Base-by-base conservation (phyloP, 208 protist species). In the Acanthamoeba divionensis region DNA sequence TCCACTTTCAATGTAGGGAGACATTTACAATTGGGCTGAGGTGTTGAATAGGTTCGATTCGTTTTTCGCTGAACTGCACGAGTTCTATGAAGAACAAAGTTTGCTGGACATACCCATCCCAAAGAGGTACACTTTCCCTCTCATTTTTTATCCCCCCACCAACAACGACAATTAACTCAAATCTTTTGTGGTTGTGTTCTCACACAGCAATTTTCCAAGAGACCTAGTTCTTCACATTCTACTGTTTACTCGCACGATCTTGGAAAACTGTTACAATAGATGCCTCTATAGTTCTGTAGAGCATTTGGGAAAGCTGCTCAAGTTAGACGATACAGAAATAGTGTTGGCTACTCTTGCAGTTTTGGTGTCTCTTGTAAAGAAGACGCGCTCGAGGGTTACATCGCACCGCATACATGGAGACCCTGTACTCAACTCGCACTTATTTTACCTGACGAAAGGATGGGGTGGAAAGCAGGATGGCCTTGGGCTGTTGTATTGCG, bases 371-470 rank as follows among this genome's bases (percentile, higher is more conserved):
- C 77, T 86, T 62, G 77, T 86, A 45, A 67, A 62, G 48, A 86
- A 66, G 36, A 62, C 48, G 48, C 47, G 77, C 2, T 67, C 54
- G 48, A 62, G 77, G 36, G 55, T 86, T 41, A 86, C 77, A 8
- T 67, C 77, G 45, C 36, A 41, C 5, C 77, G 55, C 10, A 86
- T 86, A 31, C 48, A 62, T 24, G 77, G 54, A 24, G 77, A 86
- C 47, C 77, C 77, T 2, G 48, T 66, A 10, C 55, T 86, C 77
- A 66, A 66, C 48, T 33, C 77, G 29, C 48, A 67, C 36, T 45
- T 86, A 45, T 86, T 86, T 45, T 66, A 86, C 54, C 77, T 86
- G 10, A 66, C 77, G 41, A 62, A 86, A 36, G 77, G 77, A n/a
- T 86, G 77, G 77, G 77, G 77, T 15, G 77, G 77, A 21, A 86